Percentiles rank a stretch among this genome's conserved stretches.
Conservation (phyloP, 768 basidiomycete species). For the Cyclocybe aegerita region DNA sequence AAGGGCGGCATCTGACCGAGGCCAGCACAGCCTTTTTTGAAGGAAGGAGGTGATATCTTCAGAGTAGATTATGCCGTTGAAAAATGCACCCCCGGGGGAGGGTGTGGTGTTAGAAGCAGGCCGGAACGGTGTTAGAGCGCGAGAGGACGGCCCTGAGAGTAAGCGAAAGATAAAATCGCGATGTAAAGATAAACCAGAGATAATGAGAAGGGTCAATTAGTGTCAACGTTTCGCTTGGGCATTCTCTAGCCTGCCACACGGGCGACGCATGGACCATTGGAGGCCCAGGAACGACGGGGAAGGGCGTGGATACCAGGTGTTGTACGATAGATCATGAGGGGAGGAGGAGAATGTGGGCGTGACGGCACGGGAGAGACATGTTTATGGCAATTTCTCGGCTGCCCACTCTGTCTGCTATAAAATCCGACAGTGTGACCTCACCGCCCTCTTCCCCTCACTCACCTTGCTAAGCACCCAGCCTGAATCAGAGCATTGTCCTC, state of each 20-base stretch:
- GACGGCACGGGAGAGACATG: slow-evolving; percentile 19
- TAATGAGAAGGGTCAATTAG: slow-evolving; percentile 7
- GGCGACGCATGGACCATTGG: background rate
- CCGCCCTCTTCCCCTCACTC: slow-evolving; percentile 21
- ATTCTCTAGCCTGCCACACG: background rate
- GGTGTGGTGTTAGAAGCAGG: slow-evolving; percentile 23
- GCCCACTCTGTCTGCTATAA: slow-evolving; percentile 22
- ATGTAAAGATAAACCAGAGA: slow-evolving; percentile 1
- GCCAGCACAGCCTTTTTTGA: no score
- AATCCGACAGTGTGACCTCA: slow-evolving; percentile 21
- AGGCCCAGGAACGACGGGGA: background rate
- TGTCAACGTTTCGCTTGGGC: slow-evolving; percentile 4
- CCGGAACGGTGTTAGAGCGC: slow-evolving; percentile 26
- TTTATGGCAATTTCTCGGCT: slow-evolving; percentile 25
- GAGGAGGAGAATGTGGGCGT: slow-evolving; percentile 13
- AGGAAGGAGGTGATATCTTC: no score
- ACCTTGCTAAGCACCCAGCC: slow-evolving; percentile 17
- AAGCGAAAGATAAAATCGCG: slow-evolving; percentile 12
- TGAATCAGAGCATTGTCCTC: slow-evolving; percentile 7
- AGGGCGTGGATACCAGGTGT: slow-evolving; percentile 9
- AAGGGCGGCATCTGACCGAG: no score
- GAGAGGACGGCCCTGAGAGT: background rate
- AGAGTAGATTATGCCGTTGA: background rate
- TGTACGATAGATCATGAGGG: slow-evolving; percentile 8
- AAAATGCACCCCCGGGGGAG: no score